phyloP scores from a whole-genome alignment of 1,284 basidiomycete species.

The Cryptococcus depauperatus region DNA sequence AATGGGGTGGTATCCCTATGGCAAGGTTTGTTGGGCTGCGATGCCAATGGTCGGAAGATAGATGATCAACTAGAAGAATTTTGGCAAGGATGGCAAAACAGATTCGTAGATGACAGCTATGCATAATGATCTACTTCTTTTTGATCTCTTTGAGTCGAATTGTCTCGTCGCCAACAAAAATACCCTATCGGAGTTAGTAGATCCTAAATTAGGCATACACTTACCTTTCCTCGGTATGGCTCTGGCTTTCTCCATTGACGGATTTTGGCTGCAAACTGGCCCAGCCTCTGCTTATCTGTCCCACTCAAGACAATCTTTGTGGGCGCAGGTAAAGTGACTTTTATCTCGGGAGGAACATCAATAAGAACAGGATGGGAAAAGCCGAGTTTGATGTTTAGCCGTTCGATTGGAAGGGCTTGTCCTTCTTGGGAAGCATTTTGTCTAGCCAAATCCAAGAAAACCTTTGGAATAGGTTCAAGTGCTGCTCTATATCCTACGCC shows the following conservation, averaged over 20 bases:
- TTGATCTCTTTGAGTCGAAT: slow-evolving; percentile 84
- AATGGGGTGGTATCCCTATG: slow-evolving; percentile 23
- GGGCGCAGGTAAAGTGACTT: slow-evolving; percentile 50
- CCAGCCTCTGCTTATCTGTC: slow-evolving; percentile 56
- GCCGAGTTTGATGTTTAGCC: slow-evolving; percentile 79
- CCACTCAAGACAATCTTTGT: slow-evolving; percentile 50
- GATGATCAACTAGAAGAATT: slow-evolving; percentile 11
- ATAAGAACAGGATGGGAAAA: slow-evolving; percentile 81
- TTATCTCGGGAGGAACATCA: slow-evolving; percentile 71
- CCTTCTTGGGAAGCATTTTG: slow-evolving; percentile 22
- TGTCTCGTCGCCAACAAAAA: slow-evolving; percentile 83
- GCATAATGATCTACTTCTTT: slow-evolving; percentile 66
- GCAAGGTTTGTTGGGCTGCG: slow-evolving; percentile 31
- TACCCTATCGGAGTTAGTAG: slow-evolving; percentile 53
- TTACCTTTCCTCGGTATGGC: slow-evolving; percentile 93
- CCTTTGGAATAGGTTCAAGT: slow-evolving; percentile 70
- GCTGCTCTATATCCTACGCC: slow-evolving; percentile 90
- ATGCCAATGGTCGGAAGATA: slow-evolving; percentile 14
- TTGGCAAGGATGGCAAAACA: slow-evolving; percentile 24
- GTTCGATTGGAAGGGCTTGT: slow-evolving; percentile 26
- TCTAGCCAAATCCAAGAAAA: slow-evolving; percentile 33
- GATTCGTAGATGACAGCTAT: slow-evolving; percentile 7
- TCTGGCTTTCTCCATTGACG: slow-evolving; percentile 80
- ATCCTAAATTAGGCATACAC: slow-evolving; percentile 27
- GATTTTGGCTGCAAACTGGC: slow-evolving; percentile 80